Percentiles rank a stretch among this genome's conserved stretches.
phyloP scores from a whole-genome alignment of 2,329 filamentous ascomycete species.

The Scleromitrula shiraiana region DNA sequence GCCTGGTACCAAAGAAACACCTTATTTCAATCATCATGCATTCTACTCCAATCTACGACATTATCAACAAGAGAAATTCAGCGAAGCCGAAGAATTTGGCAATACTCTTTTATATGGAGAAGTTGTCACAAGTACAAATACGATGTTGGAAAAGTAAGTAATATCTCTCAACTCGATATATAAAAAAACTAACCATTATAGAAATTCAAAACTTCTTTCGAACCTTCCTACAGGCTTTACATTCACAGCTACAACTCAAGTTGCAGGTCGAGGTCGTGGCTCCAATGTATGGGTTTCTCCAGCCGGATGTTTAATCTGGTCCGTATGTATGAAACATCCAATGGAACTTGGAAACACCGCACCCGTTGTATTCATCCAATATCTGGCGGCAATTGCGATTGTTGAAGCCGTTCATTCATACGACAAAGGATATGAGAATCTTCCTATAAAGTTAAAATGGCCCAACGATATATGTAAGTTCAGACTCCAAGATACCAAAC shows the following conservation, averaged over 20 bases:
- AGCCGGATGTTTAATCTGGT: slow-evolving; percentile 78
- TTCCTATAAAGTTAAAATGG: slow-evolving; percentile 90
- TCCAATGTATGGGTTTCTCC: slow-evolving; percentile 94
- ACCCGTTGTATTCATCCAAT: slow-evolving; percentile 89
- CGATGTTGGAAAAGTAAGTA: slow-evolving; percentile 74
- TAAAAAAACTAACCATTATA: slow-evolving; percentile 28
- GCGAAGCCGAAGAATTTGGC: slow-evolving; percentile 62
- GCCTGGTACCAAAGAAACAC: slow-evolving; percentile 66
- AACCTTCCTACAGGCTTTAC: slow-evolving; percentile 81
- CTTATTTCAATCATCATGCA: slow-evolving; percentile 75
- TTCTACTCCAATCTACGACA: slow-evolving; percentile 66
- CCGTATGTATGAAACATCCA: slow-evolving; percentile 77
- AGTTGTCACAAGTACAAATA: slow-evolving; percentile 90
- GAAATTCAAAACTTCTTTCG: slow-evolving; percentile 69
- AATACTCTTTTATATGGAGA: slow-evolving; percentile 77
- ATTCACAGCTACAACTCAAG: slow-evolving; percentile 75
- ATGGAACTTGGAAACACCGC: slow-evolving; percentile 61
- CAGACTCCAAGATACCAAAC: neutral
- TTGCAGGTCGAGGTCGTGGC: slow-evolving; percentile 81
- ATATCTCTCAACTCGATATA: neutral
- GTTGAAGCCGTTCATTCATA: slow-evolving; percentile 78
- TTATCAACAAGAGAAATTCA: slow-evolving; percentile 50
- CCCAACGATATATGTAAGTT: slow-evolving; percentile 82
- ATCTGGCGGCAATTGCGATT: slow-evolving; percentile 81
- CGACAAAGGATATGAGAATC: slow-evolving; percentile 60